Evolutionary conservation across 768 basidiomycete genomes (phyloP).

Genomic region (Naematelia encephala): DNA sequence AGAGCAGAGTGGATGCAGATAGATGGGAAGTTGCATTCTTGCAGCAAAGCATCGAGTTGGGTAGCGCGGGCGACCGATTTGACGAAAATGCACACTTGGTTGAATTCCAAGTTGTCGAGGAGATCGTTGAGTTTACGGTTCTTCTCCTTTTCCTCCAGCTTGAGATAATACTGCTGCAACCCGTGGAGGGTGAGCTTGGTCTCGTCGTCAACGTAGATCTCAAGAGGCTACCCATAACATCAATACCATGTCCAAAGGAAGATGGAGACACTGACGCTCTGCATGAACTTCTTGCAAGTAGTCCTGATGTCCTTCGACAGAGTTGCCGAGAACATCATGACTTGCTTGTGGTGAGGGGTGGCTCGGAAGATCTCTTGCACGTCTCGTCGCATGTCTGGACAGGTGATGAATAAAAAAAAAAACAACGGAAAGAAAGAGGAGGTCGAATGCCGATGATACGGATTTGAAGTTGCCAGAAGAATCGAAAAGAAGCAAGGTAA

Average conservation of each 20-base stretch:
- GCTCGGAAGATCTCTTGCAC: slow-evolving; percentile 99
- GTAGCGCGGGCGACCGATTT: slow-evolving; percentile 96
- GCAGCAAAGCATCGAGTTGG: slow-evolving; percentile 89
- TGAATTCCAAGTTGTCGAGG: slow-evolving; percentile 94
- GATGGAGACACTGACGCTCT: slow-evolving; percentile 66
- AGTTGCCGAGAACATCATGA: slow-evolving; percentile 99
- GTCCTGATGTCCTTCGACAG: slow-evolving; percentile 92
- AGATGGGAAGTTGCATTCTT: slow-evolving; percentile 97
- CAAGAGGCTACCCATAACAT: slow-evolving; percentile 68
- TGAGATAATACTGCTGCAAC: slow-evolving; percentile 96
- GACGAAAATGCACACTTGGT: slow-evolving; percentile 99
- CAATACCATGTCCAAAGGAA: background rate
- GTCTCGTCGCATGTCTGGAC: slow-evolving; percentile 98
- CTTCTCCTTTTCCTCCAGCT: slow-evolving; percentile 89
- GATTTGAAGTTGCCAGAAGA: background rate
- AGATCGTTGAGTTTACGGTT: slow-evolving; percentile 96
- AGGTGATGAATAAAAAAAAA: background rate
- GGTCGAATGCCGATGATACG: background rate
- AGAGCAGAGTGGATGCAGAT: slow-evolving; percentile 96
- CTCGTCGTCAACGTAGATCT: slow-evolving; percentile 99
- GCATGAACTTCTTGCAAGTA: slow-evolving; percentile 99
- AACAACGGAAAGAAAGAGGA: background rate
- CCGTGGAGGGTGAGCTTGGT: slow-evolving; percentile 97
- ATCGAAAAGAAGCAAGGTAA: slow-evolving; percentile 19
- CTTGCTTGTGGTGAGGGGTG: slow-evolving; percentile 99